Evolutionary conservation across 192 early-diverging fungal genomes (phyloP).

Genomic region (Jimgerdemannia lactiflua): DNA sequence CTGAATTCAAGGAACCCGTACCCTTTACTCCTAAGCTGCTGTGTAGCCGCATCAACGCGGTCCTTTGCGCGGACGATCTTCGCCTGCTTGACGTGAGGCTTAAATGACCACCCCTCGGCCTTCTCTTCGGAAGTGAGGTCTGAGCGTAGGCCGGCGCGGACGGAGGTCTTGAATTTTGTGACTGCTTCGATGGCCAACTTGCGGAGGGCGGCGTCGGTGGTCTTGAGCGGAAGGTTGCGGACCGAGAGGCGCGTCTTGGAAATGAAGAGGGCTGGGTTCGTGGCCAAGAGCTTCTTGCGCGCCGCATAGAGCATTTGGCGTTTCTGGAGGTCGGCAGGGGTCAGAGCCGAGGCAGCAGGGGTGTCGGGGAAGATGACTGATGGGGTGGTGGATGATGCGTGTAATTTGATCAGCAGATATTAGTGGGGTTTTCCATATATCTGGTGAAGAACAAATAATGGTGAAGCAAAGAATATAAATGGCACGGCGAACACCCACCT

Average conservation of each 20-base stretch:
- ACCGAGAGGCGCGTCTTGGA: slow-evolving; percentile 88
- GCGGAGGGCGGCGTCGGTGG: slow-evolving; percentile 72
- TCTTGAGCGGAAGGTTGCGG: slow-evolving; percentile 73
- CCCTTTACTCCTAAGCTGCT: slow-evolving; percentile 73
- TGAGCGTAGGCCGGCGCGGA: slow-evolving; percentile 54
- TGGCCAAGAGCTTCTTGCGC: slow-evolving; percentile 76
- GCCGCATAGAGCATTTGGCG: slow-evolving; percentile 78
- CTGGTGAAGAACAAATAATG: no score
- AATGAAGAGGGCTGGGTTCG: slow-evolving; percentile 88
- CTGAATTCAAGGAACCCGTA: slow-evolving; percentile 94
- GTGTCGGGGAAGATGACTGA: slow-evolving; percentile 82
- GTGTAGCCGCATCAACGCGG: slow-evolving; percentile 70
- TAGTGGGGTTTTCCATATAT: neutral
- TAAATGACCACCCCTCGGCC: slow-evolving; percentile 63
- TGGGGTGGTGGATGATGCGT: neutral
- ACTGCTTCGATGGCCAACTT: slow-evolving; percentile 58
- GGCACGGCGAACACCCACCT: slow-evolving; percentile 2
- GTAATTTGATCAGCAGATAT: neutral
- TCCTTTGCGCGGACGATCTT: slow-evolving; percentile 81
- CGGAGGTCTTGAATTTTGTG: slow-evolving; percentile 72
- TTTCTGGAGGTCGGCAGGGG: slow-evolving; percentile 75
- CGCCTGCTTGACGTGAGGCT: slow-evolving; percentile 63
- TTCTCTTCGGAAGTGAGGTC: slow-evolving; percentile 59
- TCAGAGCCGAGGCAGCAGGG: slow-evolving; percentile 67
- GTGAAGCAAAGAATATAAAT: no score